These are phyloP conservation scores for Lycium ferocissimum DNA, from an alignment of 257 asterid species.

Conservation along the genomic window DNA sequence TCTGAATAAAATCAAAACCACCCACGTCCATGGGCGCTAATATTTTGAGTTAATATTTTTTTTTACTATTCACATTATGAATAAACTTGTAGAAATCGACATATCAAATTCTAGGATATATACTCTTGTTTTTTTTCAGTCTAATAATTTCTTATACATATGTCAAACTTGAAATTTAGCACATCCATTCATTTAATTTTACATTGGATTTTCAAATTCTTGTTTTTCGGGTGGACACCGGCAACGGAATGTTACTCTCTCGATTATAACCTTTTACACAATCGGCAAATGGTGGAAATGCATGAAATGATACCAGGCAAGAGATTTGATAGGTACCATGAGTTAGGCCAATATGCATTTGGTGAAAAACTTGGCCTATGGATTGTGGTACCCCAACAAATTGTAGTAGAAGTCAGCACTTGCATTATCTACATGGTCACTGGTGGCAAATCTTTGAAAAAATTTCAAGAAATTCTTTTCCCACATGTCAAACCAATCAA, in stretches of 20 bases:
- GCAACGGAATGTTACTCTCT: constrained; percentile 55
- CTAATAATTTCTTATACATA: no score
- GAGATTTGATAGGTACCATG: constrained; percentile 79
- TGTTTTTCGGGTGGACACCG: no score
- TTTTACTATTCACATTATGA: no score
- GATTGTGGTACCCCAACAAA: constrained; percentile 78
- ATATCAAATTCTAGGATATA: no score
- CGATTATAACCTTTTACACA: constrained; percentile 70
- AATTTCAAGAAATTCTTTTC: constrained; percentile 46
- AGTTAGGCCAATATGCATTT: constrained; percentile 71
- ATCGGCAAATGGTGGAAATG: constrained; percentile 91
- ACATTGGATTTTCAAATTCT: no score
- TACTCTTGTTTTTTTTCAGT: not conserved
- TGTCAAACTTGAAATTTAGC: no score
- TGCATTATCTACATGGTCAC: constrained; percentile 82
- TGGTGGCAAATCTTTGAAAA: constrained; percentile 67
- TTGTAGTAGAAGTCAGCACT: constrained; percentile 56
- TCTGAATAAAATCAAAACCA: no score
- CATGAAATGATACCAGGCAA: constrained; percentile 78
- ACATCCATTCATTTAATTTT: no score
- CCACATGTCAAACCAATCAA: constrained; percentile 37
- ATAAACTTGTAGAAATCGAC: no score
- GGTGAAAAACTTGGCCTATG: constrained; percentile 72
- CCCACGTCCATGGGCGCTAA: no score
- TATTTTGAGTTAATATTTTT: no score